phyloP scores from a whole-genome alignment of 768 basidiomycete genomes.

The Strobilomyces confusus region DNA sequence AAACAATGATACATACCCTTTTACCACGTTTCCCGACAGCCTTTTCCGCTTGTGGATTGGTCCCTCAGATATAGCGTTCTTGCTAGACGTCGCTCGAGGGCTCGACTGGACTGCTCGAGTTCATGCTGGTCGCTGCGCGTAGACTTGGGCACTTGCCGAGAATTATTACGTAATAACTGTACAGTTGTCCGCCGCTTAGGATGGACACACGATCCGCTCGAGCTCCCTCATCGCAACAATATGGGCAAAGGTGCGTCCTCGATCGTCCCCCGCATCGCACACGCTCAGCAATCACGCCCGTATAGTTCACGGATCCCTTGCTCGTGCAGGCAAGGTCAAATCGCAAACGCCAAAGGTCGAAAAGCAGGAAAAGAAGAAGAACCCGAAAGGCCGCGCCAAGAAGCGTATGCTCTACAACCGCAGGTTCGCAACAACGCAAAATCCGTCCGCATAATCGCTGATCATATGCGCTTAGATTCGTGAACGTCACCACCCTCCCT shows the following conservation, averaged over 20 bases:
- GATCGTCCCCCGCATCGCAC: conserved; percentile 1
- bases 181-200: conserved; percentile 34
- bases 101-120: too few species aligned
- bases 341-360: conserved; percentile 98
- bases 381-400: conserved; percentile 95
- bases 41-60: too few species aligned
- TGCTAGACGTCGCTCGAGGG: too few species aligned
- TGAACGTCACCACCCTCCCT: conserved; percentile 86
- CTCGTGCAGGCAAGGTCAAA: conserved; percentile 99
- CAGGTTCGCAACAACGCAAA: conserved; percentile 49
- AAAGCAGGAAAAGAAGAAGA: conserved; percentile 99
- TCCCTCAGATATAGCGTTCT: too few species aligned
- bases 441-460: not conserved
- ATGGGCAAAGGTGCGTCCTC: conserved; percentile 66
- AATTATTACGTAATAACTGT: conserved; percentile 41
- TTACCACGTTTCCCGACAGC: too few species aligned
- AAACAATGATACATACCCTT: too few species aligned
- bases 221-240: conserved; percentile 49
- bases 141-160: conserved; percentile 19
- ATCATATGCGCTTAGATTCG: conserved; percentile 53
- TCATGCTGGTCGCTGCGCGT: too few species aligned
- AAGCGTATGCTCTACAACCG: conserved; percentile 94
- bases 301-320: conserved; percentile 96
- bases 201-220: conserved; percentile 26
- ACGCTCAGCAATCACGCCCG: not conserved